A percentile compares a stretch with the other conserved stretches of the same genome.
phyloP scores from a whole-genome alignment of 164 flowering plant species.

The Buxus sempervirens region DNA sequence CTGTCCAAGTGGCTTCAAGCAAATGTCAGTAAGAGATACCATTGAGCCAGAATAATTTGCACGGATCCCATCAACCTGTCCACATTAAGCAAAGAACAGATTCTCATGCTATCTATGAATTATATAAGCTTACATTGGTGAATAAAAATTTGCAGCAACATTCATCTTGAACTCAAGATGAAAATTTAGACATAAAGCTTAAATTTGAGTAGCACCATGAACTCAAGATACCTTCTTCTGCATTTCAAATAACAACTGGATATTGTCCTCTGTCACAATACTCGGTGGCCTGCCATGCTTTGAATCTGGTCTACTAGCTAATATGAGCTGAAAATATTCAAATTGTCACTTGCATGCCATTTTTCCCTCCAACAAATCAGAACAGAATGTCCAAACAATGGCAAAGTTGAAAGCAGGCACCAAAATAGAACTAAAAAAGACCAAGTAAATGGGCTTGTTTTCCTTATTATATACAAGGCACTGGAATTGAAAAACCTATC shows the following conservation, averaged over 20 bases:
- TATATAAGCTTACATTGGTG: background rate
- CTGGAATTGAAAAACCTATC: background rate
- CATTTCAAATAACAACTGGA: constrained; percentile 78
- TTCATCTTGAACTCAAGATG: background rate
- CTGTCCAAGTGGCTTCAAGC: constrained; percentile 88
- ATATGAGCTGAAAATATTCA: constrained; percentile 55
- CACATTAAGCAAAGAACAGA: constrained; percentile 6
- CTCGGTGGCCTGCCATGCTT: constrained; percentile 51
- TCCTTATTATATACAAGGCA: background rate
- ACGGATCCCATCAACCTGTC: constrained; percentile 71
- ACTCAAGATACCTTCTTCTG: constrained; percentile 65
- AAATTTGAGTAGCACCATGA: constrained; percentile 7
- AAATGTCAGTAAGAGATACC: constrained; percentile 75
- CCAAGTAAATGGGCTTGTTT: background rate
- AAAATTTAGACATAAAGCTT: constrained; percentile 8
- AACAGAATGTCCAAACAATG: background rate
- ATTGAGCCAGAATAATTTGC: constrained; percentile 78
- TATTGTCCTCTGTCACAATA: constrained; percentile 74
- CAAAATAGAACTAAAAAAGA: background rate
- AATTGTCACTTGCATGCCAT: background rate
- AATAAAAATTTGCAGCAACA: background rate
- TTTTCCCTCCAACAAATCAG: background rate
- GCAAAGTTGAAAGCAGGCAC: background rate
- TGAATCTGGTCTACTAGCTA: constrained; percentile 62
- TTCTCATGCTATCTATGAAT: background rate